Evolutionary conservation across 805 yeast genomes (phyloP), one percentile per base, ranked within the genome.

Genomic region (Saccharomycopsis amapae): DNA sequence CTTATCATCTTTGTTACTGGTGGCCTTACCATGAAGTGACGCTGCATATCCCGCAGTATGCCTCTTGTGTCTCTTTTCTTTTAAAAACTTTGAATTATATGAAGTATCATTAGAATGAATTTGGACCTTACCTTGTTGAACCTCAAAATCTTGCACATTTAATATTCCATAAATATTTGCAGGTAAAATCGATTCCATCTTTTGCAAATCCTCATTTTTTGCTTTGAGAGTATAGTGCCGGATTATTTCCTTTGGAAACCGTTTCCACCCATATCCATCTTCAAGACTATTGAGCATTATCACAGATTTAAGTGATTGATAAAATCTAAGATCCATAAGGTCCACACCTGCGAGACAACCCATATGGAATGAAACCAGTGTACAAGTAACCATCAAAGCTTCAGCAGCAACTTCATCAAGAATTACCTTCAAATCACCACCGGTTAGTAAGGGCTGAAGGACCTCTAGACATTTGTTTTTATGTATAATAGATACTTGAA

Each of bases 61-160:
- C 20, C 15, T 28, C 15, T 31, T 31, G 33, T 17, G 19, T 7
- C 7, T 19, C 13, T 31, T 41, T 10, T 33, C 44, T 9, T 31
- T 40, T 40, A 15, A 6, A 5, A 31, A 6, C 17, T 40, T 28
- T 6, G 10, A 7, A 17, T 39, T 25, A n/a, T 39, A n/a, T 39
- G 36, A n/a, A 25, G 35, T n/a, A 6, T 13, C 19, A 7, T n/a
- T 13, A 12, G 15, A 17, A 17, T 17, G 26, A 15, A 37, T 30
- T 9, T 31, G 10, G 9, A 31, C 44, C 17, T 26, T 35, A 25
- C 32, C 26, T 24, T 22, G 4, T 7, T 22, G 13, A 13, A 33
- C 22, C 18, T 45, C 49, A 36, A 45, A 45, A 22, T 19, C 34
- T 31, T 45, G 49, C n/a, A 41, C 34, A 12, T 41, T 36, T 7